A percentile compares a stretch with the other conserved stretches of the same genome.
These are phyloP conservation scores for Heliocybe sulcata DNA, from an alignment of 1,284 basidiomycete genomes.

Conservation along the genomic window DNA sequence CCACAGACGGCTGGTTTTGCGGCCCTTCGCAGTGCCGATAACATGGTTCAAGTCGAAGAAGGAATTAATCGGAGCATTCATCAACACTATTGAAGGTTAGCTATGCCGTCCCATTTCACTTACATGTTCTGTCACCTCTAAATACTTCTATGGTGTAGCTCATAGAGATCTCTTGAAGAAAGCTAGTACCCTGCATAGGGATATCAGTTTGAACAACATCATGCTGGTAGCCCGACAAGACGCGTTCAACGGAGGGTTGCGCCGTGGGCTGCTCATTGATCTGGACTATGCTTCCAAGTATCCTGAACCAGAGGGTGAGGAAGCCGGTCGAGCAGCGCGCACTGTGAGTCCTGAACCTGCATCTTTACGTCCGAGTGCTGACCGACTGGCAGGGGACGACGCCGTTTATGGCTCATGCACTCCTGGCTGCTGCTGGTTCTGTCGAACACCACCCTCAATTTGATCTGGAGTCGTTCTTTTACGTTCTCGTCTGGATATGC, in stretches of 20 bases:
- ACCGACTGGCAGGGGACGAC: background rate
- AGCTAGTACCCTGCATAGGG: background rate
- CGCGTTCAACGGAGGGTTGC: background rate
- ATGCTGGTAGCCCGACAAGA: background rate
- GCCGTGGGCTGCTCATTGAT: background rate
- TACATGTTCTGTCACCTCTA: background rate
- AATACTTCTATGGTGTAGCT: background rate
- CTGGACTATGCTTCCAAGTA: background rate
- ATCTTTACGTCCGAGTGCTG: background rate
- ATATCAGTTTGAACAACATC: constrained; percentile 1
- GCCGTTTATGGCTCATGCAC: background rate
- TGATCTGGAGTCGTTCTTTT: constrained; percentile 4
- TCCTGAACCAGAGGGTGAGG: background rate
- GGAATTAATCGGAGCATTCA: background rate
- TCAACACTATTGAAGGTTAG: background rate
- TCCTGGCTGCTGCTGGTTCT: background rate
- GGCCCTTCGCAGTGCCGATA: background rate
- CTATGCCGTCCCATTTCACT: background rate
- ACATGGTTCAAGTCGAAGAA: background rate
- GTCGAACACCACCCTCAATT: background rate
- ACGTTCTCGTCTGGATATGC: constrained; percentile 6
- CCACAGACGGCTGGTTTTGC: background rate
- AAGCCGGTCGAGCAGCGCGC: background rate
- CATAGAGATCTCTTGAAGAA: background rate
- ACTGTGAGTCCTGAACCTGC: background rate